Evolutionary conservation across 2,329 filamentous ascomycete genomes (phyloP), one percentile per base, ranked within the genome.

Genomic region (Ascochyta viciae-villosae): DNA sequence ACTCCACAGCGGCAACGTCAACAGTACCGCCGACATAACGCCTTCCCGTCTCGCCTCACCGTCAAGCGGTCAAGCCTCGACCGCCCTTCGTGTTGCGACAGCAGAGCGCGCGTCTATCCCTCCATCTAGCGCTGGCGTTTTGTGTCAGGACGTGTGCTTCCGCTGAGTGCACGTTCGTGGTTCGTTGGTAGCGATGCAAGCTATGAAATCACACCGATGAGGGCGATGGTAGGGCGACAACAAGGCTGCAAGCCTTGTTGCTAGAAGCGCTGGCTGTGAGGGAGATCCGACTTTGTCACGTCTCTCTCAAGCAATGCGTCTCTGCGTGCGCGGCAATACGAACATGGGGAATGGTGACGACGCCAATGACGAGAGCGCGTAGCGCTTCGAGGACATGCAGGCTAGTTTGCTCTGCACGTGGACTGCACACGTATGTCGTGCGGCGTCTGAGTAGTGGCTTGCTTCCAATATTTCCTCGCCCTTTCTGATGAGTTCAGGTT

Each of bases 41-140:
- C 53, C 53, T 56, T 51, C 10, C 42, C 47, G 43, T 45, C 41
- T 23, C 24, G 41, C 31, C 46, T 54, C n/a, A 22, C 27, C n/a
- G 35, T 49, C 41, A n/a, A 34, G 40, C 51, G 44, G 39, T 49
- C 39, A 46, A 45, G 53, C 35, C 53, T 56, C 42, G 42, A 37
- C 34, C 31, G 22, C 31, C 46, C 31, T 50, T 56, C n/a, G 35
- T 42, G 29, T 39, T 31, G 47, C n/a, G 52, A 50, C 53, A 47
- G 37, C 37, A 56, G 48, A 56, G 47, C 53, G 53, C 53, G 53
- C 53, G 53, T 56, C 48, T 56, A 56, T 43, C 22, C 16, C 38
- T 31, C 26, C 41, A 26, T 42, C 24, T 33, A 37, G 33, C 46
- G 31, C 16, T 34, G 24, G 37, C 19, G 19, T 35, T 56, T 23